Base-by-base conservation (phyloP, 805 yeast genomes). In the Saccharomyces kudriavzevii region DNA sequence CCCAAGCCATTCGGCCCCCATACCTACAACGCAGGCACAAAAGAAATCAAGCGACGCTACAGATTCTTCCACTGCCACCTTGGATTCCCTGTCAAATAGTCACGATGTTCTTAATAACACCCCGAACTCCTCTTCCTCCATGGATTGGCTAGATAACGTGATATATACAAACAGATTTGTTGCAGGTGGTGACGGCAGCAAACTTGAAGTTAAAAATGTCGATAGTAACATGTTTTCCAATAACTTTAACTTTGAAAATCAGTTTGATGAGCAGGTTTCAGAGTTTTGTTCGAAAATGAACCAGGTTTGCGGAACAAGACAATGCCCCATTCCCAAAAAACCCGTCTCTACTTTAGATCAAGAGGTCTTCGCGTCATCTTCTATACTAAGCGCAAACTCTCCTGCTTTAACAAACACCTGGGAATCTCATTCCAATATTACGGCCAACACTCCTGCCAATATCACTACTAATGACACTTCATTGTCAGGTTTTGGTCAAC, bases 241-340 rank as follows among this genome's bases (percentile, higher is more conserved):
- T 43, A 70, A 70, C 26, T 71, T 71, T 54, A 63, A 72, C 54
- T 73, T 73, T 55, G 66, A 68, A 45, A 70, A 72, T 14, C 70
- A 76, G 53, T 86, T 82, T 65, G 86, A 83, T 63, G 92, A 87
- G 64, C 83, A 84, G 59, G 83, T 84, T 52, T 78, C 80, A 55
- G 81, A 80, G 28, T 92, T 92, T 66, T 92, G 98, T 65, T 79
- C 79, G 26, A 81, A 83, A 60, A 76, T 92, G 64, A 79, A 81
- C 56, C 78, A 82, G 67, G 97, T 90, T 0, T 91, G 97, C 70
- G 97, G 97, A 17, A 83, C 84, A 5, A 83, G 76, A 61, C 77
- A 77, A 14, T 71, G 79, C 58, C 96, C 94, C 3, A 66, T 84
- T 3, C 95, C 96, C 2, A 57, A 54, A 29, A 56, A 46, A 43